Evolutionary conservation across 2,329 filamentous ascomycete genomes (phyloP), one percentile per base, ranked within the genome.

Genomic region (Cladosporium colombiae): DNA sequence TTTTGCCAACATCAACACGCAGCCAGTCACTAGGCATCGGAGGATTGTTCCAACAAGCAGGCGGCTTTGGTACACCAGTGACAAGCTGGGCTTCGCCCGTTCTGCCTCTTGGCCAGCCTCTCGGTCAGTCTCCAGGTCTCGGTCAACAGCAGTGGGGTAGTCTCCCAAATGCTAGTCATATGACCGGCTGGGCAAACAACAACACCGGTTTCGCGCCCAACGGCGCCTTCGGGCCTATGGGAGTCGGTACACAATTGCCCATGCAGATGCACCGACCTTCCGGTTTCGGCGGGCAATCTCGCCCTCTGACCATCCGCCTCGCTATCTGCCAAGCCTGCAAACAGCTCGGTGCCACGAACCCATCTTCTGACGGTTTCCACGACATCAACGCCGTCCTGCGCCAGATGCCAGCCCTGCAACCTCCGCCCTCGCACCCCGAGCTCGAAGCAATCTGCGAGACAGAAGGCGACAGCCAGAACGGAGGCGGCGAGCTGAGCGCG

Each of bases 391-490:
- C 83, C 23, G 84, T 91, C 57, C 82, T 87, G 37, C 81, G 79
- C 33, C 84, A 93, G 73, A 88, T 93, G 70, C 81, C 81, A 37
- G 79, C 85, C n/a, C 83, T 83, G 63, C 85, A 89, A 66, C 78
- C 83, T 75, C 81, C 72, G 87, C 82, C 77, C 82, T 73, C 69
- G 77, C 87, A 82, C 74, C 84, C 83, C 29, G 93, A 97, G 73
- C 84, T 98, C 71, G 83, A 94, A 46, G 88, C 91, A 65, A 89
- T 96, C 66, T 95, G 91, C 76, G 94, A 98, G 73, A 97, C 94
- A 0, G 92, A 97, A 76, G 95, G 95, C 65, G 96, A 90, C 72
- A 76, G 82, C 2, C 87, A 89, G 66, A 98, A 98, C 73, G 95
- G 95, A 55, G 94, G 94, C 53, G 95, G 95, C n/a, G 89, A 86